Evolutionary conservation across 192 early-diverging fungal species (phyloP).

Genomic region (Mortierella hygrophila): DNA sequence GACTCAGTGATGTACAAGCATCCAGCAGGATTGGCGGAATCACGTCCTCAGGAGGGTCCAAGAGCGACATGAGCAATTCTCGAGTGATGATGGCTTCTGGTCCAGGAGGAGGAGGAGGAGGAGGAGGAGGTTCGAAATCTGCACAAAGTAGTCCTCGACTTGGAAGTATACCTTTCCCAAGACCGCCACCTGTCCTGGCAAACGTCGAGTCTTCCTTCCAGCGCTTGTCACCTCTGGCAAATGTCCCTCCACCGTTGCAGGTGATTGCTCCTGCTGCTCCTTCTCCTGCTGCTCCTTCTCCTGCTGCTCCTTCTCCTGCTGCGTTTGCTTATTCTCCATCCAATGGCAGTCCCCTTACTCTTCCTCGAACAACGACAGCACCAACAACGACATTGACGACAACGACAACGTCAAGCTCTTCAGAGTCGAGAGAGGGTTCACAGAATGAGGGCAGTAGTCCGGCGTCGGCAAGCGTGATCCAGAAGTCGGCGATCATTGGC

Average conservation of each 20-base stretch:
- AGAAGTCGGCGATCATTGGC: background rate
- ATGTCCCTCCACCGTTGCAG: background rate
- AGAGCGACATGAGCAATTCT: too few relatives aligned
- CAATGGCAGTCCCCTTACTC: too few relatives aligned
- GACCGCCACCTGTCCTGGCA: background rate
- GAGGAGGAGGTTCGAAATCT: background rate
- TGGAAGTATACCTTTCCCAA: background rate
- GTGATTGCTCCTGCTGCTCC: background rate
- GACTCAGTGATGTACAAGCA: background rate
- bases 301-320: background rate
- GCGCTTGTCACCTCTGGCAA: background rate
- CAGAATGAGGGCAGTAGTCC: background rate
- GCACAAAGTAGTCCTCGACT: background rate
- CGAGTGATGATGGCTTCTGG: background rate
- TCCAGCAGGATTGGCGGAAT: background rate
- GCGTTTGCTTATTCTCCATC: too few relatives aligned
- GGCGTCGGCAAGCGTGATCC: background rate
- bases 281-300: background rate
- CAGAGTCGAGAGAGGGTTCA: background rate
- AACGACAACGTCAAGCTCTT: background rate
- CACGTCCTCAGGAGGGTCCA: too few relatives aligned
- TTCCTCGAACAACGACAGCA: too few relatives aligned
- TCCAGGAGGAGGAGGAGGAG: background rate
- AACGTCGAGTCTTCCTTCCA: background rate
- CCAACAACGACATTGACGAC: background rate